Evolutionary conservation across 495 filamentous ascomycete genomes (phyloP).

Genomic region (Clavariopsis aquatica): DNA sequence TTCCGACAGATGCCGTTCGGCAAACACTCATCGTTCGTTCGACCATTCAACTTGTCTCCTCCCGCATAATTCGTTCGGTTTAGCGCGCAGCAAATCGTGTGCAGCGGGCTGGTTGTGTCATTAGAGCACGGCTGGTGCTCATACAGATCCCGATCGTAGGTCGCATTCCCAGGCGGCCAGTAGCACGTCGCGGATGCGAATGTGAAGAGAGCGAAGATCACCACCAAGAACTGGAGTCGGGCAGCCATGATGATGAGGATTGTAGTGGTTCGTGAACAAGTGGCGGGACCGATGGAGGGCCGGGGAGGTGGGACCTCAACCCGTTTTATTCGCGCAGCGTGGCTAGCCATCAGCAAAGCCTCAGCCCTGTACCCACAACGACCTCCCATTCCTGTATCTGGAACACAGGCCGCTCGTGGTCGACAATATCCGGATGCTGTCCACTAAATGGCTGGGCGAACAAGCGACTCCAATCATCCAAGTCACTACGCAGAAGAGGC

Average conservation of each 20-base stretch:
- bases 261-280: too few relatives aligned
- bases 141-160: not conserved
- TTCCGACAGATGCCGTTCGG: slow-evolving; percentile 14
- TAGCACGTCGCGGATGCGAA: slow-evolving; percentile 13
- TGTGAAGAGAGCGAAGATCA: not conserved
- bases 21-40: slow-evolving; percentile 16
- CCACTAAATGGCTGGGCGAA: not conserved
- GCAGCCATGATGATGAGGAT: not conserved
- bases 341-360: not conserved
- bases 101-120: slow-evolving; percentile 4
- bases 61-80: slow-evolving; percentile 15
- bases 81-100: slow-evolving; percentile 16
- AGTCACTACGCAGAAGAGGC: not conserved
- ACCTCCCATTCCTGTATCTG: not conserved
- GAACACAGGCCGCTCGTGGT: not conserved
- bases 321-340: not conserved
- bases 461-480: not conserved
- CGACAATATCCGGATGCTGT: not conserved
- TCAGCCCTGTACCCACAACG: not conserved
- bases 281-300: not conserved
- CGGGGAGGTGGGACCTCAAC: not conserved
- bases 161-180: slow-evolving; percentile 7
- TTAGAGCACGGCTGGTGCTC: slow-evolving; percentile 21
- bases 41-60: not conserved
- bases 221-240: not conserved